Evolutionary conservation across 305 asterid species (phyloP).

Genomic region (Fraxinus xanthoxyloides): DNA sequence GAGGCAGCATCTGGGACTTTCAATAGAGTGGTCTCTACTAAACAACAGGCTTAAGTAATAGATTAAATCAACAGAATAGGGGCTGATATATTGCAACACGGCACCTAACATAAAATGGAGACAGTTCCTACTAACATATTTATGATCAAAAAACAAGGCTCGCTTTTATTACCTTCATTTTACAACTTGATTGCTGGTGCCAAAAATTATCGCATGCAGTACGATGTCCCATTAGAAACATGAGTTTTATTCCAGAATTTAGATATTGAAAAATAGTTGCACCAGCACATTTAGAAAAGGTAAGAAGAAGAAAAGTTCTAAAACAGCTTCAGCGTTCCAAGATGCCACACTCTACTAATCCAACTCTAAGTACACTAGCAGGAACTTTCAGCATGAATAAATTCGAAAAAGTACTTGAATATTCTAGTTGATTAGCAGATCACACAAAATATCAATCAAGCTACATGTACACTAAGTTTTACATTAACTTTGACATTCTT

Average conservation of each 20-base stretch:
- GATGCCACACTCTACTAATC: neutral
- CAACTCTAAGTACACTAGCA: conserved; percentile 3
- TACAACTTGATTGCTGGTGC: neutral
- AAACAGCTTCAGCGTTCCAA: conserved; percentile 11
- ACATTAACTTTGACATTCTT: neutral
- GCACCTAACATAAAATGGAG: neutral
- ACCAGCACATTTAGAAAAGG: neutral
- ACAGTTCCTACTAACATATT: neutral
- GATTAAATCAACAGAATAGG: neutral
- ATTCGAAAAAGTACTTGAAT: neutral
- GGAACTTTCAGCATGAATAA: neutral
- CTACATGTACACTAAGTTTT: neutral
- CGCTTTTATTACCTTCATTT: neutral
- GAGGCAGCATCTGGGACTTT: neutral
- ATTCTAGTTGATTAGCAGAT: neutral
- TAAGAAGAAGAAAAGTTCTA: neutral
- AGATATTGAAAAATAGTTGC: neutral
- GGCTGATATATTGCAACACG: neutral
- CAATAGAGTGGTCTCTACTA: neutral
- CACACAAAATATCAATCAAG: neutral
- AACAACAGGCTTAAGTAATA: neutral
- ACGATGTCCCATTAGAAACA: neutral
- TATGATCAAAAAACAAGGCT: conserved; percentile 1
- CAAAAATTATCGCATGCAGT: neutral
- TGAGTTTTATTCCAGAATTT: neutral